Percentiles rank a stretch among this genome's conserved stretches.
Conservation (phyloP, 345 rosid species). For the Geranium brycei region DNA sequence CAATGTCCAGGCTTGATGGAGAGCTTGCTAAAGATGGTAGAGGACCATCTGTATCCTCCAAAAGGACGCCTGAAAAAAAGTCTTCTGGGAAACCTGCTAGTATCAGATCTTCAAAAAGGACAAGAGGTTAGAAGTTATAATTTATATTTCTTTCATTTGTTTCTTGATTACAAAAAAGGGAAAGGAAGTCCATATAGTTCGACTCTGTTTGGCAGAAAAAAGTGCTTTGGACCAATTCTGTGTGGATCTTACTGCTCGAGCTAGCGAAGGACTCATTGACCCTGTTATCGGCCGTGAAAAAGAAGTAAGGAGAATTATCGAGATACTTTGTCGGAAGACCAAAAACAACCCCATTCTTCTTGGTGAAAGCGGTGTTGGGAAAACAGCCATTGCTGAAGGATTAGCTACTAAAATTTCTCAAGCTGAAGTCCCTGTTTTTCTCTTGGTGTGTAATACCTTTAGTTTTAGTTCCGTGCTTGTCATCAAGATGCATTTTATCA, state of each 20-base stretch:
- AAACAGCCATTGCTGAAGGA: constrained; percentile 99
- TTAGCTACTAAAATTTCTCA: constrained; percentile 59
- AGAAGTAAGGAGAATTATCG: constrained; percentile 70
- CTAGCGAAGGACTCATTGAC: constrained; percentile 72
- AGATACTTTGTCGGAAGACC: constrained; percentile 83
- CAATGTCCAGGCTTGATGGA: constrained; percentile 63
- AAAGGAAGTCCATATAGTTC: constrained; percentile 8
- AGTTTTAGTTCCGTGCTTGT: constrained; percentile 8
- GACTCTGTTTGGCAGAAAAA: constrained; percentile 32
- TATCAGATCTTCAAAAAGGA: neutral
- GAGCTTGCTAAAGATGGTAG: constrained; percentile 89
- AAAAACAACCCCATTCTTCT: constrained; percentile 97
- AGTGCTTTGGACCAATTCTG: constrained; percentile 80
- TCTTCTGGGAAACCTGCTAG: constrained; percentile 19
- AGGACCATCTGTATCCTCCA: constrained; percentile 42
- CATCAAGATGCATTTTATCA: constrained; percentile 11
- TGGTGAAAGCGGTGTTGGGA: constrained; percentile 98
- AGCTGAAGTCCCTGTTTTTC: constrained; percentile 67
- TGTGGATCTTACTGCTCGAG: constrained; percentile 87
- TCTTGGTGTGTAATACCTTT: constrained; percentile 35
- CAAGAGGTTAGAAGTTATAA: neutral
- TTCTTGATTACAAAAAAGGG: constrained; percentile 10
- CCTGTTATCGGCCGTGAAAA: constrained; percentile 84
- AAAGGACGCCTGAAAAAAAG: constrained; percentile 26
- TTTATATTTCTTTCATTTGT: neutral